Evolutionary conservation across 352 stramenopile species (phyloP), one percentile per base, ranked within the genome.

Genomic region (Globisporangium nodosum): DNA sequence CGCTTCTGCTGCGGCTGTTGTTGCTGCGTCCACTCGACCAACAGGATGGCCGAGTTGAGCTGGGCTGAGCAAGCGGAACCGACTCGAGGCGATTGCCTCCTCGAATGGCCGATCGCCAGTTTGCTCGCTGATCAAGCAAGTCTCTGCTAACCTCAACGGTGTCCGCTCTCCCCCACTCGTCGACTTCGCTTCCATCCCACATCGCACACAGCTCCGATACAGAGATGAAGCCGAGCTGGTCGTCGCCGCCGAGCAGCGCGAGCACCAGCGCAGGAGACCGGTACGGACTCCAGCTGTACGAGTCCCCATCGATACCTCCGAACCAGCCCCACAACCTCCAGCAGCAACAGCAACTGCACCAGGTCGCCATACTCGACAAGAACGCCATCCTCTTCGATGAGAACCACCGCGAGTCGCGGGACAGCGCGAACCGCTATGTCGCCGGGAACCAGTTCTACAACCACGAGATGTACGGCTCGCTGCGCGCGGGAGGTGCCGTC

Each of bases 391-490:
- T 42, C 6, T 39, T 49, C 20, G 56, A 50, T 33, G 21, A 21
- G 31, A 7, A 27, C 2, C 27, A 21, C 24, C 31, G 33, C 30
- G 24, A 37, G 6, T 55, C 49, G 39, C 52, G 39, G 27, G 20
- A 50, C n/a, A 46, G 27, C 18, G 56, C 49, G 16, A 53, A 31
- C n/a, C 51, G 58, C n/a, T 63, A 63, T 21, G 58, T 63, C 13
- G 43, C 51, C 13, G 58, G 58, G 13, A 54, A 53, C 42, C 58
- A 74, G 18, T 70, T 85, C n/a, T 85, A 81, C 61, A 83, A 83
- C 52, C 64, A 76, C 11, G 71, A 83, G 52, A 76, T 81, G 49
- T 83, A 80, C 52, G 75, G 75, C 20, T 71, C 66, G 49, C 63
- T 85, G 27, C 75, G 75, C 50, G 33, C 45, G 1, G 62, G 58